Evolutionary conservation across 768 basidiomycete genomes (phyloP), one percentile per base, ranked within the genome.

Genomic region (Kwoniella europaea): DNA sequence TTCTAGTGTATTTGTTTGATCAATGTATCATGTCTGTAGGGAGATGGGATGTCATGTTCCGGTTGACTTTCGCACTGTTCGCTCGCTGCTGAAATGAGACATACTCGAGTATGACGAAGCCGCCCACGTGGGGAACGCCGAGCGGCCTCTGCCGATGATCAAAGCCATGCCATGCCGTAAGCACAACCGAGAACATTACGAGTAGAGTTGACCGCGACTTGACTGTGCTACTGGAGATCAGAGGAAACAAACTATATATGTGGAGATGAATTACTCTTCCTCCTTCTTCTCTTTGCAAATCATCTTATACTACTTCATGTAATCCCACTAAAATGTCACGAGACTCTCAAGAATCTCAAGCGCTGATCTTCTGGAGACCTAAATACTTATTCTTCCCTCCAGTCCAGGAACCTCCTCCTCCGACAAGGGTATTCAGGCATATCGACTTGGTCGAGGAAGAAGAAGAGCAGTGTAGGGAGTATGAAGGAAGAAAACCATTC

Each of bases 331-430:
- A 13, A 53, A 58, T 60, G 41, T 29, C 66, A 10, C 20, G 16
- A 3, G 24, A 44, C 44, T 69, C 35, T 35, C 35, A 35, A 35
- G 35, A 35, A 35, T 35, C 62, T 3, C 52, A 44, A 20, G 68
- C 68, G 18, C 62, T 69, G 5, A 52, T 69, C 42, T 4, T 69
- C 4, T 64, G 68, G 68, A 62, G 20, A 63, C 68, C 68, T 10
- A 63, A 12, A 50, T 55, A 64, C 42, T 54, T 69, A 12, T 69
- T 63, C 54, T 52, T 69, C 22, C 68, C 68, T 56, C 68, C 68
- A 15, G 55, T 69, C 10, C 68, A 69, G 58, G 68, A 69, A 56
- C 54, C 62, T 16, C 68, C 61, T 43, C 68, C 62, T 46, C 62
- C 68, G n/a, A 63, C 20, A 35, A 35, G 44, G 53, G 55, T 64